A percentile compares a stretch with the other conserved stretches of the same genome.
Evolutionary conservation across 2,329 filamentous ascomycete species (phyloP).

Genomic region (Bipolaris gigantea): DNA sequence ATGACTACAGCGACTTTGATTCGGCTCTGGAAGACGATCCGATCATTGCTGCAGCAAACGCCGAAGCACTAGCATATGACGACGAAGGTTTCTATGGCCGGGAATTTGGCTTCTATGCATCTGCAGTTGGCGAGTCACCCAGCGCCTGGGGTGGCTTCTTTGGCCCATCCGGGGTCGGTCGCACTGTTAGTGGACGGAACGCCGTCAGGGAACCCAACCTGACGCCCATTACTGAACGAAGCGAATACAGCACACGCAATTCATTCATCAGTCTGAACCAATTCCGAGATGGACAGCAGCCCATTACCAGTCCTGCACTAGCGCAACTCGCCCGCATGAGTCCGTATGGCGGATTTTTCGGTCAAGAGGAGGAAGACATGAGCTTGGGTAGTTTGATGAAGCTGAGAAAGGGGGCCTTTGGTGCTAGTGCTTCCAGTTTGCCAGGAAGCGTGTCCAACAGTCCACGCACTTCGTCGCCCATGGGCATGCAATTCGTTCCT

Average conservation of each 20-base stretch:
- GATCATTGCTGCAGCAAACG: conserved; percentile 94
- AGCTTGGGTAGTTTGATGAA: conserved; percentile 72
- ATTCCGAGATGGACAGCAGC: conserved; percentile 51
- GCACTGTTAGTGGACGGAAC: conserved; percentile 68
- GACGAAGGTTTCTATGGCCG: conserved; percentile 92
- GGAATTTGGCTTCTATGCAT: conserved; percentile 94
- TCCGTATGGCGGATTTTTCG: conserved; percentile 56
- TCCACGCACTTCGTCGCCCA: conserved; percentile 42
- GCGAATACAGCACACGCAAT: conserved; percentile 94
- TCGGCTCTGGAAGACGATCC: conserved; percentile 66
- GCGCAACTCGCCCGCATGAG: conserved; percentile 69
- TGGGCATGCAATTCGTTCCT: conserved; percentile 43
- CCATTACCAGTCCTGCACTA: conserved; percentile 70
- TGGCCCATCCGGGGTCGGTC: conserved; percentile 68
- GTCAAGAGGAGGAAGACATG: conserved; percentile 64
- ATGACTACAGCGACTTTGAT: conserved; percentile 62
- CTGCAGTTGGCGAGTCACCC: conserved; percentile 55
- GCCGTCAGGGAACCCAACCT: conserved; percentile 79
- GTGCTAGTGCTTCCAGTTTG: conserved; percentile 73
- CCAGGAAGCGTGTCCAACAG: conserved; percentile 55
- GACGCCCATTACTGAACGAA: conserved; percentile 93
- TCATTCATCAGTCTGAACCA: conserved; percentile 76
- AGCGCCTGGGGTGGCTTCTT: conserved; percentile 88
- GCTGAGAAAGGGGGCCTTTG: conserved; percentile 75
- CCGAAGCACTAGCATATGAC: conserved; percentile 88